A percentile compares a stretch with the other conserved stretches of the same genome.
These are phyloP conservation scores for Neurospora intermedia DNA, from an alignment of 495 filamentous ascomycete genomes.

Conservation along the genomic window DNA sequence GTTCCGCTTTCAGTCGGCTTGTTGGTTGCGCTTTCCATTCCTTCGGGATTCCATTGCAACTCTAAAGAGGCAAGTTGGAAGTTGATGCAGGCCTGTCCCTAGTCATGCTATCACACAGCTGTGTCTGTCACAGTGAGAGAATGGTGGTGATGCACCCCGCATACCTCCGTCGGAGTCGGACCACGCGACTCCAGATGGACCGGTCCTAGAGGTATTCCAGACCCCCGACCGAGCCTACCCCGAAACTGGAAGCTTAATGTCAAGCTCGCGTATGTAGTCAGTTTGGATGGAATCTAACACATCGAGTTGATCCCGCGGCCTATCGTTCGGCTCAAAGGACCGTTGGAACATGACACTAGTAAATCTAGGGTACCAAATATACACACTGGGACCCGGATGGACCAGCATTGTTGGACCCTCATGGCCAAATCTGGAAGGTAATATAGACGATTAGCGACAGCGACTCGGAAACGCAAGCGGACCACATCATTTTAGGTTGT, in stretches of 20 bases:
- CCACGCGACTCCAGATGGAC: neutral
- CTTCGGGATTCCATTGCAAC: neutral
- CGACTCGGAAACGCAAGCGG: neutral
- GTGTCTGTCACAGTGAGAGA: neutral
- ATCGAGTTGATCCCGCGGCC: too few species aligned
- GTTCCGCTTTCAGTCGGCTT: neutral
- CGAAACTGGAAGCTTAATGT: too few species aligned
- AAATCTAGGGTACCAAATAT: too few species aligned
- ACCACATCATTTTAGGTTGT: neutral
- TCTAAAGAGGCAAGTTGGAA: neutral
- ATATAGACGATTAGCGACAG: neutral
- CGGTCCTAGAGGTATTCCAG: too few species aligned
- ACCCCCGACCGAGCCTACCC: too few species aligned
- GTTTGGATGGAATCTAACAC: too few species aligned
- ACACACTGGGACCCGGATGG: too few species aligned
- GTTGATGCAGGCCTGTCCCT: neutral
- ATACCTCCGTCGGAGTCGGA: neutral
- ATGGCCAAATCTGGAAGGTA: neutral
- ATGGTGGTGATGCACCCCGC: neutral
- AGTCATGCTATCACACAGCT: neutral
- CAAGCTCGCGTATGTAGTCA: too few species aligned
- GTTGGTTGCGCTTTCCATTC: neutral
- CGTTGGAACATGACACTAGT: neutral
- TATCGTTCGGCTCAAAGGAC: neutral
- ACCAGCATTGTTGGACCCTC: too few species aligned